Percentiles rank a stretch among this genome's conserved stretches.
Evolutionary conservation across 1,139 yeast genomes (phyloP).

Genomic region (Suhomyces yuchorum): DNA sequence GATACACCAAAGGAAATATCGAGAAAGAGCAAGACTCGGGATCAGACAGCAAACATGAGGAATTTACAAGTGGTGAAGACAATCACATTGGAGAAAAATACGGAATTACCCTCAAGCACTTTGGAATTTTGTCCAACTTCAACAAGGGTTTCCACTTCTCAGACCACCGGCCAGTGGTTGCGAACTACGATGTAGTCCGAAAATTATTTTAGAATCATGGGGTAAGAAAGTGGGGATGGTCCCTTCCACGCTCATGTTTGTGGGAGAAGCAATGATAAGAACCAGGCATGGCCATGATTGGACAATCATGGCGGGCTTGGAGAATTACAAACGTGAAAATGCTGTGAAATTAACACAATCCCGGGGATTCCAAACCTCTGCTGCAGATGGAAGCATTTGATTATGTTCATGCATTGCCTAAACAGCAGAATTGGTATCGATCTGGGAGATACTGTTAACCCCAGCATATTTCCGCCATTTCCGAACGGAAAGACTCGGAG

Average conservation of each 20-base stretch:
- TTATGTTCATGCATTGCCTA: neutral
- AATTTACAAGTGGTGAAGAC: neutral
- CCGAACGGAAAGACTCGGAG: neutral
- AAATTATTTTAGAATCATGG: constrained; percentile 5
- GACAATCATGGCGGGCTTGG: too few species aligned
- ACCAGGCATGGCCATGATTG: neutral
- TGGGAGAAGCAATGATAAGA: neutral
- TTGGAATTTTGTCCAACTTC: constrained; percentile 23
- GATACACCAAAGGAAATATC: constrained; percentile 9
- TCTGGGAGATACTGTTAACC: neutral
- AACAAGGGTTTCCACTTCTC: constrained; percentile 21
- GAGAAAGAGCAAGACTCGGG: neutral
- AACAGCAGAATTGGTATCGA: neutral
- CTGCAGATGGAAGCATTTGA: neutral
- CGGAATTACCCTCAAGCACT: constrained; percentile 18
- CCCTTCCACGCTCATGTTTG: neutral
- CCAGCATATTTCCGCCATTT: neutral
- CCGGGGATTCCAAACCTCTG: neutral
- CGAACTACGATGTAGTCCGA: constrained; percentile 20
- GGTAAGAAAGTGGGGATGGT: neutral
- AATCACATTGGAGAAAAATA: constrained; percentile 1
- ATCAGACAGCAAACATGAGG: neutral
- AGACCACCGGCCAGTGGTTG: constrained; percentile 30
- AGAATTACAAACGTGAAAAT: neutral
- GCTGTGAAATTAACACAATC: neutral